Evolutionary conservation across 2,329 filamentous ascomycete genomes (phyloP), one percentile per base, ranked within the genome.

Genomic region (Claviceps capensis): DNA sequence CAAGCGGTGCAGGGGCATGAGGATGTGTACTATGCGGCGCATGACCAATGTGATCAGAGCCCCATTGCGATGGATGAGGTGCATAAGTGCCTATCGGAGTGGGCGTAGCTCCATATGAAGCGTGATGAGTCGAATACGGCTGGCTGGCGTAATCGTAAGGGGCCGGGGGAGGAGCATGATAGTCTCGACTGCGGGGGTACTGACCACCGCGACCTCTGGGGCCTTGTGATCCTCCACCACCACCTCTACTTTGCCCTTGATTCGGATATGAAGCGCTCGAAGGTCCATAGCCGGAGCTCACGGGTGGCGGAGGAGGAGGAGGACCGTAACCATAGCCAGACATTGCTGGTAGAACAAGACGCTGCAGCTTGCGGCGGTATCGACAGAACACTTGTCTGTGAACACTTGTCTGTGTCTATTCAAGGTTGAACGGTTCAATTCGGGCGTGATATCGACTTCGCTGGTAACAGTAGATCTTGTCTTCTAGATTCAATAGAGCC

Each of bases 301-400:
- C 60, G 6, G 61, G 54, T 41, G 65, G 74, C 52, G 75, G 74
- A 22, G 74, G 75, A 19, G 75, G 74, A 26, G 74, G 75, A n/a
- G 70, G 53, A 14, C 54, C 75, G 67, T 78, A 78, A 50, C 71
- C 73, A 67, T 78, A 78, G 36, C 65, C 63, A 22, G 74, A 68
- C 74, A 77, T 77, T 49, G 41, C 45, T 49, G 30, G 47, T 22
- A 30, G 37, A 42, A 34, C 26, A 40, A 42, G 42, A 40, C 41
- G 42, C 50, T 48, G 48, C 49, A 52, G 41, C 54, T 53, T 49
- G 51, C 49, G 49, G 47, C 49, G 37, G 13, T 51, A 6, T 47
- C 43, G 48, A 52, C 55, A 57, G 56, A 57, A 54, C 52, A 57
- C 56, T 57, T 58, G 54, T 56, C 52, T 50, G 55, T 50, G 37